phyloP scores from a whole-genome alignment of 2,329 filamentous ascomycete genomes.

The Penicillium sp. region DNA sequence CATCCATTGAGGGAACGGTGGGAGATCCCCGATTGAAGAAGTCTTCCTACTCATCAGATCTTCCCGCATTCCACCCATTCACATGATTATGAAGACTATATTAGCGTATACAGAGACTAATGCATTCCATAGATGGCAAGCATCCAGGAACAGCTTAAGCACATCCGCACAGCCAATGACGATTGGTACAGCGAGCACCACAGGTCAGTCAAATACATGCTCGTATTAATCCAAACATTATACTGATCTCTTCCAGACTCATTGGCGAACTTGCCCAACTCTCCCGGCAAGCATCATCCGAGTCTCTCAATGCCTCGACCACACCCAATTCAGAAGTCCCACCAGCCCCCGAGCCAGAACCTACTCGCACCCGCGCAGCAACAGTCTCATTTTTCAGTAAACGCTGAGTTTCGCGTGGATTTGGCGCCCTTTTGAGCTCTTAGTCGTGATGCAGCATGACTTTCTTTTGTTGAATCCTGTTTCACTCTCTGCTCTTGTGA shows the following conservation, averaged over 20 bases:
- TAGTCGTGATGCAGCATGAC: conserved; percentile 15
- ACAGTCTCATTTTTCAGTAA: conserved; percentile 14
- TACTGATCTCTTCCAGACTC: conserved; percentile 28
- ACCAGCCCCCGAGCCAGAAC: conserved; percentile 19
- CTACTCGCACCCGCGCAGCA: conserved; percentile 13
- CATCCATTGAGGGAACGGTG: conserved; percentile 50
- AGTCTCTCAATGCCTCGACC: conserved; percentile 28
- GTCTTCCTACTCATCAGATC: conserved; percentile 29
- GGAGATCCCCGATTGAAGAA: conserved; percentile 42
- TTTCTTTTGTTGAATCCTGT: conserved; percentile 24
- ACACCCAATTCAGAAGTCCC: conserved; percentile 28
- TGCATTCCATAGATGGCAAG: conserved; percentile 44
- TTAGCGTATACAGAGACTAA: conserved; percentile 21
- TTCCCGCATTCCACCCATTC: conserved; percentile 33
- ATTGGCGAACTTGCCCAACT: conserved; percentile 39
- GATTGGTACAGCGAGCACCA: conserved; percentile 46
- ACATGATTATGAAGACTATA: conserved; percentile 28
- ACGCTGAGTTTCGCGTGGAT: background rate
- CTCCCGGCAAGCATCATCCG: conserved; percentile 32
- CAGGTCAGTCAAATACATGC: conserved; percentile 32
- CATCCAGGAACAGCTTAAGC: conserved; percentile 48
- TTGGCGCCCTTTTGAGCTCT: background rate
- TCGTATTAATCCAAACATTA: background rate
- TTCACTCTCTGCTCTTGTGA: conserved; percentile 19
- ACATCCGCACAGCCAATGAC: conserved; percentile 46